Conservation (phyloP, 805 yeast species). For the Starmerella vitae region DNA sequence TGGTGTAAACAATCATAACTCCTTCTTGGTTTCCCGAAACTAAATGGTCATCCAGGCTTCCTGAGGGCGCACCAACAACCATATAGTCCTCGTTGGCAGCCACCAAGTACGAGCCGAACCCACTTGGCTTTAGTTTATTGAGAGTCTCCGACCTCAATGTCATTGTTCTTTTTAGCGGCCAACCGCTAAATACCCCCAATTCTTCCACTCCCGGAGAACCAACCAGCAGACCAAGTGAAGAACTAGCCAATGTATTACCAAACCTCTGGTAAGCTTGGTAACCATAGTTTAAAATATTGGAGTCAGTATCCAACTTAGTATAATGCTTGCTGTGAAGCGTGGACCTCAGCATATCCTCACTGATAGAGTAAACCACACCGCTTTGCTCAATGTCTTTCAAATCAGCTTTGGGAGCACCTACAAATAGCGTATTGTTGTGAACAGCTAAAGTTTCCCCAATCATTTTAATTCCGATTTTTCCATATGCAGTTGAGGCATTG, state of each 20-base stretch:
- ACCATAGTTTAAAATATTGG: constrained; percentile 6
- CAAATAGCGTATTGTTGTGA: constrained; percentile 29
- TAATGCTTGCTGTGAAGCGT: not conserved
- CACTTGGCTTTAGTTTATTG: constrained; percentile 11
- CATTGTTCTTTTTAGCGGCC: constrained; percentile 8
- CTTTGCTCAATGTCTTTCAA: constrained; percentile 24
- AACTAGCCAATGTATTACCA: constrained; percentile 29
- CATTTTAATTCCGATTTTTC: constrained; percentile 33
- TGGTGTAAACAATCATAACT: constrained; percentile 28
- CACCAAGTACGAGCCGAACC: constrained; percentile 24
- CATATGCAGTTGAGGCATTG: constrained; percentile 26
- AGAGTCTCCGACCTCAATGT: constrained; percentile 5
- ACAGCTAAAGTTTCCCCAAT: constrained; percentile 29
- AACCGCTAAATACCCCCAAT: constrained; percentile 30
- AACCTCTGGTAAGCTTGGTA: constrained; percentile 30
- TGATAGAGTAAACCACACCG: constrained; percentile 30
- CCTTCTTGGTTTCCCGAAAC: constrained; percentile 30
- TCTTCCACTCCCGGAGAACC: constrained; percentile 31
- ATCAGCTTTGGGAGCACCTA: constrained; percentile 36
- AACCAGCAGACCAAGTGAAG: constrained; percentile 25
- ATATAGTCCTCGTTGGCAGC: constrained; percentile 23
- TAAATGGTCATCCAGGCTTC: not conserved
- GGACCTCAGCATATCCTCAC: constrained; percentile 21
- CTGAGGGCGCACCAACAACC: constrained; percentile 25
- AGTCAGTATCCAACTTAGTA: not conserved